Evolutionary conservation across 495 filamentous ascomycete species (phyloP), one percentile per base, ranked within the genome.

Genomic region (Hypoxylon intermedium): DNA sequence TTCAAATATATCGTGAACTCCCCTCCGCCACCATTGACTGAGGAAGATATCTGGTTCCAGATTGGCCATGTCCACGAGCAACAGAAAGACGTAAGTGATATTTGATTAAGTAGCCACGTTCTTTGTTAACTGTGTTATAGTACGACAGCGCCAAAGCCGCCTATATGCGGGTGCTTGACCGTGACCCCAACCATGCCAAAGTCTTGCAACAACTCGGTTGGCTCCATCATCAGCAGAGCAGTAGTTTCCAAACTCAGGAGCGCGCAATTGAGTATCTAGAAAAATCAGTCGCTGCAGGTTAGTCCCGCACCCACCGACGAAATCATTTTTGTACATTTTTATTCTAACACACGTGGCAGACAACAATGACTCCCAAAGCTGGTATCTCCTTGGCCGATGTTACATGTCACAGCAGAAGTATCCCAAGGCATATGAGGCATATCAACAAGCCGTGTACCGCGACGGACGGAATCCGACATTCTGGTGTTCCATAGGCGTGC

Each of bases 381-480:
- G 94, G 94, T 98, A 98, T 73, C 83, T 98, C 37, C 87, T 98
- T 40, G 94, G 94, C 37, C 88, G 94, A 62, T 98, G 94, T 77
- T 98, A 98, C 80, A 98, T 98, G 94, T 95, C 94, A 64, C 92
- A 97, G 72, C 90, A 96, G 75, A 98, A 98, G 71, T 98, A 97
- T 71, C 94, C 95, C 56, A 98, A 98, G 73, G 94, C 94, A 3
- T 98, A 98, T 70, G 94, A 98, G 74, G 95, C 94, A 9, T 99
- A 99, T 69, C 94, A 99, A 70, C 94, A 99, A 76, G 94, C 94
- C 2, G 94, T 99, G 42, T 99, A 99, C 70, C 91, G 94, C 49
- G 94, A 99, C 71, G 95, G 95, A 18, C 87, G 94, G 65, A 99
- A 99, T 66, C 95, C 94, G 20, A 99, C 94, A 9, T 99, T 99